Conservation (phyloP, 805 yeast genomes). For the Hanseniaspora meyeri region DNA sequence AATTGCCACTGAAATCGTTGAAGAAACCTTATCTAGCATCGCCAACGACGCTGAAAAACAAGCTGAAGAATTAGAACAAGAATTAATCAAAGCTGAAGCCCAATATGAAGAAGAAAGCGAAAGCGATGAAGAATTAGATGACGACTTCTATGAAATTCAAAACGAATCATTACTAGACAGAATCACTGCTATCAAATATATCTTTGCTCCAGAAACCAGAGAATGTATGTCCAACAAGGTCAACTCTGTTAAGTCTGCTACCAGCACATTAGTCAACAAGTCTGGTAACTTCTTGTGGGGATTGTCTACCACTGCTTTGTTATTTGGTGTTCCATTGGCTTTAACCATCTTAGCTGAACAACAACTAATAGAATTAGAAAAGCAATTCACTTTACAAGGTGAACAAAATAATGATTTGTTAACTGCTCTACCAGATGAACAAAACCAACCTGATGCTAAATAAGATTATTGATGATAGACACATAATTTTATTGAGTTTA, state of each 20-base stretch:
- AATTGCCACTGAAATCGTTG: constrained; percentile 53
- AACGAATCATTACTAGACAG: constrained; percentile 81
- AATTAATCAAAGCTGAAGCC: constrained; percentile 27
- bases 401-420: constrained; percentile 56
- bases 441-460: constrained; percentile 22
- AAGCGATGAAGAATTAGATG: constrained; percentile 39
- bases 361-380: constrained; percentile 87
- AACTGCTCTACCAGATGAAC: constrained; percentile 46
- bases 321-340: constrained; percentile 86
- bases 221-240: constrained; percentile 31
- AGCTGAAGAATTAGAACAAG: constrained; percentile 25
- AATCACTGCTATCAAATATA: constrained; percentile 80
- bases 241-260: constrained; percentile 19
- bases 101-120: constrained; percentile 32
- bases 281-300: constrained; percentile 78
- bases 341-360: constrained; percentile 83
- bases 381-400: constrained; percentile 72
- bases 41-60: constrained; percentile 30
- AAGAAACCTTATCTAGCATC: constrained; percentile 15
- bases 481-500: neutral
- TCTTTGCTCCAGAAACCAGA: constrained; percentile 81
- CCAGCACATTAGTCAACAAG: constrained; percentile 30
- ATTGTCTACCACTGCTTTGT: constrained; percentile 65
- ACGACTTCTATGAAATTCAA: constrained; percentile 53
- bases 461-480: neutral